Evolutionary conservation across 2,329 filamentous ascomycete species (phyloP).

Genomic region (Thermothelomyces thermophilus): DNA sequence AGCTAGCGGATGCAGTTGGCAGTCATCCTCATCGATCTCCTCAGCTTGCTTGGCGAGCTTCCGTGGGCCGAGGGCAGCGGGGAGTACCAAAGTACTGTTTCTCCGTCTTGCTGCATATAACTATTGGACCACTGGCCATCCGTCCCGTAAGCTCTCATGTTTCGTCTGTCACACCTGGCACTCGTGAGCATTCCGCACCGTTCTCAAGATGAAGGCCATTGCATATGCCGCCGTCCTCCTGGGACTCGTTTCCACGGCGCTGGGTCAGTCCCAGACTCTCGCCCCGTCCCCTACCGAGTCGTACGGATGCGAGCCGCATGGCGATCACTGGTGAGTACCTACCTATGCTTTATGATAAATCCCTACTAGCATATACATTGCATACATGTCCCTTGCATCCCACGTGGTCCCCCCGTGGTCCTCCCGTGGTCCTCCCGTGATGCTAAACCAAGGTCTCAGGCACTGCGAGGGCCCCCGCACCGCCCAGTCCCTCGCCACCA

Average conservation of each 20-base stretch:
- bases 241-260: conserved; percentile 14
- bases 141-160: too few relatives aligned
- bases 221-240: conserved; percentile 18
- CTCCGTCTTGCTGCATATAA: too few relatives aligned
- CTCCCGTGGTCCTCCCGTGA: neutral
- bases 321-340: conserved; percentile 33
- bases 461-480: conserved; percentile 20
- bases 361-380: too few relatives aligned
- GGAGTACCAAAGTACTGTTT: too few relatives aligned
- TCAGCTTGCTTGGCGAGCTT: too few relatives aligned
- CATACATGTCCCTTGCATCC: neutral
- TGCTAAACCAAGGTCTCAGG: conserved; percentile 11
- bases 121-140: too few relatives aligned
- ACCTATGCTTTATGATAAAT: too few relatives aligned
- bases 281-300: conserved; percentile 25
- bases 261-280: conserved; percentile 13
- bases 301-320: conserved; percentile 32
- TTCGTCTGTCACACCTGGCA: too few relatives aligned
- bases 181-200: neutral
- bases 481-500: neutral
- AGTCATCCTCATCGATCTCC: too few relatives aligned
- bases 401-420: neutral
- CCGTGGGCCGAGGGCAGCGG: too few relatives aligned
- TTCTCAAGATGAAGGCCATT: conserved; percentile 17
- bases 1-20: neutral